A percentile compares a stretch with the other conserved stretches of the same genome.
phyloP scores from a whole-genome alignment of 2,329 filamentous ascomycete genomes.

The Epichloe gansuensis region DNA sequence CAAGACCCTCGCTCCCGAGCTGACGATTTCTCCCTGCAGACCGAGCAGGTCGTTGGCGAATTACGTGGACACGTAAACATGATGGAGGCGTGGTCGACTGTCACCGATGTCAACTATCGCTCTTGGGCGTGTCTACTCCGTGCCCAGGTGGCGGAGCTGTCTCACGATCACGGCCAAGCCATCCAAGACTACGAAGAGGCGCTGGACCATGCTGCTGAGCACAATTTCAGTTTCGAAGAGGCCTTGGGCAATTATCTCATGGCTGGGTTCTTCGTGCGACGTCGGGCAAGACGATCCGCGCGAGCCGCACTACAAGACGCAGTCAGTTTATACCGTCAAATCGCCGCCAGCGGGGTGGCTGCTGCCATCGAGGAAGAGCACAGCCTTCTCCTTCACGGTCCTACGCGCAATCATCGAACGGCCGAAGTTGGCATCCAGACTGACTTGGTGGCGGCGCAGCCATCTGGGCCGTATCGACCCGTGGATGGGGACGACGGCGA shows the following conservation, averaged over 20 bases:
- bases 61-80: constrained; percentile 43
- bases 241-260: constrained; percentile 62
- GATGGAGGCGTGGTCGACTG: constrained; percentile 49
- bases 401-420: constrained; percentile 43
- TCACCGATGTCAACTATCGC: constrained; percentile 59
- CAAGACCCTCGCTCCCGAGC: constrained; percentile 32
- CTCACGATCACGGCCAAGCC: constrained; percentile 41
- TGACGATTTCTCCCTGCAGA: constrained; percentile 29
- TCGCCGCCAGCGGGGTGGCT: constrained; percentile 58
- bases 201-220: constrained; percentile 56
- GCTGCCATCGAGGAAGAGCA: constrained; percentile 56
- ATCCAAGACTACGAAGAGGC: constrained; percentile 56
- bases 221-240: constrained; percentile 57
- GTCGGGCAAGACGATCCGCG: constrained; percentile 53
- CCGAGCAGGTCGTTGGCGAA: constrained; percentile 36
- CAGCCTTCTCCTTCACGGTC: constrained; percentile 51
- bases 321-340: constrained; percentile 52
- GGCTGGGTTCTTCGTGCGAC: constrained; percentile 55
- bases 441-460: constrained; percentile 48
- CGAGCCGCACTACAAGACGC: constrained; percentile 56
- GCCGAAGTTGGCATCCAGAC: constrained; percentile 57
- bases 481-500: constrained; percentile 32
- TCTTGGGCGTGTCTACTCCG: constrained; percentile 55
- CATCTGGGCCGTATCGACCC: constrained; percentile 37
- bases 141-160: constrained; percentile 55